Evolutionary conservation across 164 flowering plant species (phyloP).

Genomic region (Piper longum): DNA sequence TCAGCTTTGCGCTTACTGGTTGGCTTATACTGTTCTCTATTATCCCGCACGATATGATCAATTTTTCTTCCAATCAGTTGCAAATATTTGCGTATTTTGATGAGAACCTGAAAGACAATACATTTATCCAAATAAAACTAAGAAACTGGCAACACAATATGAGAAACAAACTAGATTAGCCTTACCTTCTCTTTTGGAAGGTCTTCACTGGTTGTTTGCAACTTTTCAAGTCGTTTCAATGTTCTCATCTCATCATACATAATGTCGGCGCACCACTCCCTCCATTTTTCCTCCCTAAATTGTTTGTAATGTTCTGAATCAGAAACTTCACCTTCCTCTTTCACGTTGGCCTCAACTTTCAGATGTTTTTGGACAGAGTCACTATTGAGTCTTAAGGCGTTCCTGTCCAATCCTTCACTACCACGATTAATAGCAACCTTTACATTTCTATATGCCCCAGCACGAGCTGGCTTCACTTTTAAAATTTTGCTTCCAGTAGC

Average conservation of each 20-base stretch:
- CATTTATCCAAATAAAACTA: background rate
- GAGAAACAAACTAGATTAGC: background rate
- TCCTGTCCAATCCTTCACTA: conserved; percentile 35
- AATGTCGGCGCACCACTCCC: conserved; percentile 97
- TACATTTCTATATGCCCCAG: conserved; percentile 28
- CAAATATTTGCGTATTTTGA: conserved; percentile 72
- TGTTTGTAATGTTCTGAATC: conserved; percentile 57
- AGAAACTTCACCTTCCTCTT: conserved; percentile 99
- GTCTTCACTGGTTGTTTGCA: conserved; percentile 82
- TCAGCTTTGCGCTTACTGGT: background rate
- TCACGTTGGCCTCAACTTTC: conserved; percentile 53
- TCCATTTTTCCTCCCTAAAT: conserved; percentile 94
- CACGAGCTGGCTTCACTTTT: conserved; percentile 41
- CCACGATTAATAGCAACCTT: conserved; percentile 16
- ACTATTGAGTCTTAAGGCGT: conserved; percentile 19
- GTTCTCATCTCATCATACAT: conserved; percentile 74
- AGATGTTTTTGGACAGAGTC: conserved; percentile 30
- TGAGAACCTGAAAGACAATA: conserved; percentile 53
- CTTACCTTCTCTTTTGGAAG: conserved; percentile 90
- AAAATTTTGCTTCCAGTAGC: conserved; percentile 52
- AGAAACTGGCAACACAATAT: background rate
- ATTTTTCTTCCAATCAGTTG: conserved; percentile 84
- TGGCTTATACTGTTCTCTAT: conserved; percentile 59
- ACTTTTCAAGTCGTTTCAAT: conserved; percentile 55
- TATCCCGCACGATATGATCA: conserved; percentile 64